Percentiles rank a stretch among this genome's conserved stretches.
Conservation (phyloP, 768 basidiomycete species). For the Pilatotrama ljubarskyi region DNA sequence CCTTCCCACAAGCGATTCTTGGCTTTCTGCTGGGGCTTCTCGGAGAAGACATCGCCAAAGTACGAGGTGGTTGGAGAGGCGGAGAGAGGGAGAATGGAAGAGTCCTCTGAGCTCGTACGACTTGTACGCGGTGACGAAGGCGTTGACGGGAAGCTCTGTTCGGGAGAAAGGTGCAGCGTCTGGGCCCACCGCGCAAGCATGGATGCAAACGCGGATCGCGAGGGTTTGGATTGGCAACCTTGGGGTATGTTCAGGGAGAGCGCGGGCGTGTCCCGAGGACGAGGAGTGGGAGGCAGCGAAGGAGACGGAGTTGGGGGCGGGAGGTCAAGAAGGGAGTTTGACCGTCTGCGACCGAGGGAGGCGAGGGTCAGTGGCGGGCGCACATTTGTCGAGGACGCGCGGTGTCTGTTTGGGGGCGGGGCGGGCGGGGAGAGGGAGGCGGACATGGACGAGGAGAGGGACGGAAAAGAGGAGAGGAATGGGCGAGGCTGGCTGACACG, state of each 20-base stretch:
- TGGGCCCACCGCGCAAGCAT: conserved; percentile 53
- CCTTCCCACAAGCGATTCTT: conserved; percentile 43
- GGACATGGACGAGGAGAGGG: conserved; percentile 21
- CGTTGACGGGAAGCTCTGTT: conserved; percentile 40
- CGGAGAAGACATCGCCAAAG: conserved; percentile 45
- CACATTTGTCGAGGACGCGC: conserved; percentile 61
- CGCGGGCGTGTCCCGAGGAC: conserved; percentile 22
- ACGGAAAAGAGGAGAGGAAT: conserved; percentile 1
- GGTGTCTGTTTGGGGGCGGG: conserved; percentile 49
- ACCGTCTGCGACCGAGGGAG: conserved; percentile 46
- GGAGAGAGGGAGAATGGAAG: conserved; percentile 52
- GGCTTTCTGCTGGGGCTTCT: conserved; percentile 36
- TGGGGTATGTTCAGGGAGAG: conserved; percentile 37
- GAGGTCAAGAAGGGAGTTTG: conserved; percentile 30
- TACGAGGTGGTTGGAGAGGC: conserved; percentile 49
- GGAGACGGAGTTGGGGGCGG: conserved; percentile 29
- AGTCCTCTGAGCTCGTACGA: conserved; percentile 41
- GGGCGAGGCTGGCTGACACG: conserved; percentile 7
- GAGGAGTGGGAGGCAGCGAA: conserved; percentile 15
- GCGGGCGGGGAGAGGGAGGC: conserved; percentile 30
- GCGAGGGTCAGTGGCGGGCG: conserved; percentile 51
- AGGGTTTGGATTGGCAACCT: conserved; percentile 14
- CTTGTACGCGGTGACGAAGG: conserved; percentile 48
- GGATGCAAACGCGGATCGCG: conserved; percentile 37
- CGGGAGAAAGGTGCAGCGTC: conserved; percentile 48